Conservation (phyloP, 1,139 yeast genomes). For the Kazachstania sp. region DNA sequence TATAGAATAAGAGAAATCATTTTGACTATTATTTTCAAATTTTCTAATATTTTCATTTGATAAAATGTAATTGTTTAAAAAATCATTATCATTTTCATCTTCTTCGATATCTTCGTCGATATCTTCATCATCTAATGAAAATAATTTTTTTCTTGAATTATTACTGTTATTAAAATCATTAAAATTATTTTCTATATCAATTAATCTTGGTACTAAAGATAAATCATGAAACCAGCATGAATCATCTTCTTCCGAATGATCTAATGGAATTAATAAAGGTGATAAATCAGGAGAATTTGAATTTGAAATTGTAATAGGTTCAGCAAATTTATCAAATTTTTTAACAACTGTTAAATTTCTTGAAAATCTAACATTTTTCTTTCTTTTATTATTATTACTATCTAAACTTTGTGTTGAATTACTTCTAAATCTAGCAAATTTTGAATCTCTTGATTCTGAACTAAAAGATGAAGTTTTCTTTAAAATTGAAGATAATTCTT, state of each 20-base stretch:
- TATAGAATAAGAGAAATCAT: background rate
- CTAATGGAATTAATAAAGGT: conserved; percentile 9
- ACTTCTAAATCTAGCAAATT: background rate
- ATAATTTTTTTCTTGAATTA: background rate
- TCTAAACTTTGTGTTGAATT: background rate
- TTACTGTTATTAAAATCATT: background rate
- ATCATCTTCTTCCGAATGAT: conserved; percentile 2
- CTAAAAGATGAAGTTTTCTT: background rate
- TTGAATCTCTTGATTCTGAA: background rate
- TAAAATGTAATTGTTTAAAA: background rate
- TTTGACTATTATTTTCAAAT: background rate
- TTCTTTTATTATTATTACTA: background rate
- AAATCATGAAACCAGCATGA: conserved; percentile 12
- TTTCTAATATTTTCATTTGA: background rate
- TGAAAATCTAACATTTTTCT: conserved; percentile 26
- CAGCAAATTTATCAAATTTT: conserved; percentile 23
- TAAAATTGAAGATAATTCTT: background rate
- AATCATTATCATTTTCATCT: background rate
- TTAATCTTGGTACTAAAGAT: conserved; percentile 6
- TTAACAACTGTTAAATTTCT: conserved; percentile 24
- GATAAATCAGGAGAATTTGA: conserved; percentile 21
- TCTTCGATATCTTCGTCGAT: background rate
- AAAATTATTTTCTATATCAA: conserved; percentile 8
- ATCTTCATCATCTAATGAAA: conserved; percentile 6
- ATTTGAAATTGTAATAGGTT: conserved; percentile 28